Conservation (phyloP, 352 stramenopile species). For the Bremia lactucae region DNA sequence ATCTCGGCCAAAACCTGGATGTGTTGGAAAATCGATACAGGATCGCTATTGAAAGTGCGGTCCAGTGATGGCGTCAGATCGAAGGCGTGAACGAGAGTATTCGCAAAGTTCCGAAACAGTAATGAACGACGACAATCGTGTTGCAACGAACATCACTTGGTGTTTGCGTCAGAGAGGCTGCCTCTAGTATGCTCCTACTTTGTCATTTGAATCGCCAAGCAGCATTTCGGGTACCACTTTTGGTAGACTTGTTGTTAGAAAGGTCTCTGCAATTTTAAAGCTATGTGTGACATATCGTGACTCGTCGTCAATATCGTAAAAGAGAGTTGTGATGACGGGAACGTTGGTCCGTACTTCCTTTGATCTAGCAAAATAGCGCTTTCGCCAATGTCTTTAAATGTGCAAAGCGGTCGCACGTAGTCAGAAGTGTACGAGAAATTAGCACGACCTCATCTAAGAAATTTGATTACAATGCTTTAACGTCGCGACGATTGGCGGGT, state of each 20-base stretch:
- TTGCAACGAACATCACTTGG: slow-evolving; percentile 53
- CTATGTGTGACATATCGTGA: slow-evolving; percentile 6
- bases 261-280: slow-evolving; percentile 28
- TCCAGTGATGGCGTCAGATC: slow-evolving; percentile 34
- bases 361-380: not conserved
- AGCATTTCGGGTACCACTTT: slow-evolving; percentile 61
- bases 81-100: slow-evolving; percentile 67
- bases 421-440: slow-evolving; percentile 3
- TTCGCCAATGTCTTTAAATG: not conserved
- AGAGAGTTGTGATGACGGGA: slow-evolving; percentile 52
- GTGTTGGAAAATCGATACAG: too few species aligned
- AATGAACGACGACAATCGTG: too few species aligned
- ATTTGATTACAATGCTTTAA: slow-evolving; percentile 6
- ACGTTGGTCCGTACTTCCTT: slow-evolving; percentile 52
- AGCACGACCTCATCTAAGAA: slow-evolving; percentile 10
- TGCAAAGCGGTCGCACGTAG: slow-evolving; percentile 4
- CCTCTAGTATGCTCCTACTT: slow-evolving; percentile 40
- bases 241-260: slow-evolving; percentile 60
- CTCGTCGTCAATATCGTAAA: slow-evolving; percentile 29
- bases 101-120: too few species aligned
- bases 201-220: slow-evolving; percentile 39
- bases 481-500: slow-evolving; percentile 13
- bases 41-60: too few species aligned
- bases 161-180: slow-evolving; percentile 40
- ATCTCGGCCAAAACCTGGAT: slow-evolving; percentile 62